Evolutionary conservation across 1,284 basidiomycete genomes (phyloP).

Genomic region (Ustilago curta): DNA sequence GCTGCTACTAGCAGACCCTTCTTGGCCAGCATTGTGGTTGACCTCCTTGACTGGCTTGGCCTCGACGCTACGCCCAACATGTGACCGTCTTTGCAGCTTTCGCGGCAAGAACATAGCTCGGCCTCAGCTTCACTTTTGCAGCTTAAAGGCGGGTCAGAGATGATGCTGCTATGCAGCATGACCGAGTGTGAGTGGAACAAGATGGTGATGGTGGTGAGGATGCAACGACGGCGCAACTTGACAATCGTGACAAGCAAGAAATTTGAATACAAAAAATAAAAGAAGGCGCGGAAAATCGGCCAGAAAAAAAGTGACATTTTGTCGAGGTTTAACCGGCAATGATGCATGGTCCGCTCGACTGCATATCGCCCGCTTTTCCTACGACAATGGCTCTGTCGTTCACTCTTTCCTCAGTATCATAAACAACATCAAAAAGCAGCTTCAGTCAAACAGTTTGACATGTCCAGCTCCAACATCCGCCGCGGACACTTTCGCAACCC

Average conservation of each 20-base stretch:
- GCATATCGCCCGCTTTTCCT: too few relatives aligned
- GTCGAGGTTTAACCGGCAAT: too few relatives aligned
- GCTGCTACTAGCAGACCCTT: too few relatives aligned
- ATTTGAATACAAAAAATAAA: too few relatives aligned
- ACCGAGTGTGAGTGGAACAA: too few relatives aligned
- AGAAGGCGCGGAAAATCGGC: neutral
- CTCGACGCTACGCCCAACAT: neutral
- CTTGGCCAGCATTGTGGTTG: too few relatives aligned
- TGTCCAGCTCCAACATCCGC: slow-evolving; percentile 16
- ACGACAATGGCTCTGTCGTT: too few relatives aligned
- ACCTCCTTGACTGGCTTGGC: neutral
- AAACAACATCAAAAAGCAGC: neutral
- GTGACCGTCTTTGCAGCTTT: slow-evolving; percentile 30
- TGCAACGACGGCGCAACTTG: neutral
- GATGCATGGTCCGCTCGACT: too few relatives aligned
- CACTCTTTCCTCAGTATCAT: neutral
- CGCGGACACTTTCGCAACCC: slow-evolving; percentile 34
- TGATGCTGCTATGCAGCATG: too few relatives aligned
- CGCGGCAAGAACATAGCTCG: slow-evolving; percentile 32
- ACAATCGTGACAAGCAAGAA: neutral
- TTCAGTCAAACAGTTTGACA: too few relatives aligned
- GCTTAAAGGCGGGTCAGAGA: neutral
- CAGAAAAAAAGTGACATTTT: slow-evolving; percentile 13
- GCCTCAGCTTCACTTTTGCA: neutral
- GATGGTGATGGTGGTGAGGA: slow-evolving; percentile 2